Evolutionary conservation across 371 early-diverging fungal genomes (phyloP).

Genomic region (Dichotomocladium elegans): DNA sequence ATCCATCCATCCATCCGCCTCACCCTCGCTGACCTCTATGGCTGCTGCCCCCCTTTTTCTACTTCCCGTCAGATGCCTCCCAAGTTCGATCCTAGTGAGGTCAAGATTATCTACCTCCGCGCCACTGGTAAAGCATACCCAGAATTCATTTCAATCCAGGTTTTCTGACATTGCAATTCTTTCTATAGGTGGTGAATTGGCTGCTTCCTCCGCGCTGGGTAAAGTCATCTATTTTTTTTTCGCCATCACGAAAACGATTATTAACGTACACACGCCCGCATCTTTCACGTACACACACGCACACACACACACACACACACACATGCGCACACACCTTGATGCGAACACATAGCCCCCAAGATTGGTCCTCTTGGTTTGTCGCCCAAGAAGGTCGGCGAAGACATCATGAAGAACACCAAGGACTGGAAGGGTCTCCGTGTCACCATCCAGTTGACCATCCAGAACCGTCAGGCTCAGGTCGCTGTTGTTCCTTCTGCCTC

Average conservation of each 20-base stretch:
- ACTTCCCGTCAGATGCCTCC: slow-evolving; percentile 58
- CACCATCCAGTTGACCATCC: slow-evolving; percentile 97
- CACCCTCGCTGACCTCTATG: too few relatives aligned
- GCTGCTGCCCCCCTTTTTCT: too few relatives aligned
- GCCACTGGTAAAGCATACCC: slow-evolving; percentile 79
- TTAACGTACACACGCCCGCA: not conserved
- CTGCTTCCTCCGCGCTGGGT: slow-evolving; percentile 93
- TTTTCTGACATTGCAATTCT: not conserved
- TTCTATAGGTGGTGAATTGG: slow-evolving; percentile 57
- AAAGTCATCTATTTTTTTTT: too few relatives aligned
- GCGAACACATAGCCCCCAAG: slow-evolving; percentile 68
- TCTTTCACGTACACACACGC: too few relatives aligned
- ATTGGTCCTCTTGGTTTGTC: slow-evolving; percentile 99
- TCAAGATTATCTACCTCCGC: slow-evolving; percentile 93
- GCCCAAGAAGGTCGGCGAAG: slow-evolving; percentile 99
- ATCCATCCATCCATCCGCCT: slow-evolving; percentile 16
- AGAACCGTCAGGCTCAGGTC: slow-evolving; percentile 99
- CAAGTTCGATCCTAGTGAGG: slow-evolving; percentile 85
- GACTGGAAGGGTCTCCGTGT: slow-evolving; percentile 99
- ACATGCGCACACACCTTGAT: too few relatives aligned
- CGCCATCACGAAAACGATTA: not conserved
- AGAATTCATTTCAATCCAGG: not conserved
- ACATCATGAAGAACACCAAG: slow-evolving; percentile 99
- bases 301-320: too few relatives aligned
- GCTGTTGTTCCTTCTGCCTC: slow-evolving; percentile 97